These are phyloP conservation scores for Exophiala alcalophila DNA, from an alignment of 2,329 filamentous ascomycete genomes.

Conservation along the genomic window DNA sequence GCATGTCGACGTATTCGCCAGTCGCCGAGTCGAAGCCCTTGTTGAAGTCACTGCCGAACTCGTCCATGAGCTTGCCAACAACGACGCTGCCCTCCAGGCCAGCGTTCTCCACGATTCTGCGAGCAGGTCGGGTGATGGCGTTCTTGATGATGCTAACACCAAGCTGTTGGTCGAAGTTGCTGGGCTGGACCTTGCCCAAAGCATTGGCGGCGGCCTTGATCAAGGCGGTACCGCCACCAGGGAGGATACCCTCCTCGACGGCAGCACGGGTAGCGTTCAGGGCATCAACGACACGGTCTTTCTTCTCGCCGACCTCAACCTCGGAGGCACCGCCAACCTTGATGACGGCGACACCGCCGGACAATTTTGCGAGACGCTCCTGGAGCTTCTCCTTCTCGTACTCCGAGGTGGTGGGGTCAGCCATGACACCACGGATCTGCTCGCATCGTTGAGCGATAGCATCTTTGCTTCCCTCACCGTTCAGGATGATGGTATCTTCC, in stretches of 20 bases:
- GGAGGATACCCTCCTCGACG: constrained; percentile 98
- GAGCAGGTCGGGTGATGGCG: constrained; percentile 91
- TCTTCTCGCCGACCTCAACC: constrained; percentile 99
- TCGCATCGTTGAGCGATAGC: constrained; percentile 91
- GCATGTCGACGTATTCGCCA: constrained; percentile 99
- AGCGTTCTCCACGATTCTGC: constrained; percentile 96
- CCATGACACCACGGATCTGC: constrained; percentile 97
- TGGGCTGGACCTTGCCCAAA: constrained; percentile 74
- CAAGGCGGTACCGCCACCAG: constrained; percentile 94
- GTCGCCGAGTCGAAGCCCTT: constrained; percentile 95
- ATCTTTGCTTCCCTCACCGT: constrained; percentile 95
- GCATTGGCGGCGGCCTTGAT: constrained; percentile 95
- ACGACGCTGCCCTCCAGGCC: constrained; percentile 93
- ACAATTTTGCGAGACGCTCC: constrained; percentile 98
- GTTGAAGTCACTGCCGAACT: constrained; percentile 91
- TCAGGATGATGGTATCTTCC: constrained; percentile 98
- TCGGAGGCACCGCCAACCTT: constrained; percentile 97
- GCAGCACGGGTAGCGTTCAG: constrained; percentile 96
- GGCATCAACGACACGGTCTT: constrained; percentile 98
- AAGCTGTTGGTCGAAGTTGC: constrained; percentile 99
- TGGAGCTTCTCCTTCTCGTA: constrained; percentile 99
- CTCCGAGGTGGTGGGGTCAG: constrained; percentile 88
- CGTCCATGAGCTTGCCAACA: constrained; percentile 96
- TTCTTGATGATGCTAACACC: constrained; percentile 97
- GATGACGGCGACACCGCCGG: constrained; percentile 97